These are phyloP conservation scores for Leishmania guyanensis DNA, from an alignment of 208 protist genomes.

Conservation along the genomic window DNA sequence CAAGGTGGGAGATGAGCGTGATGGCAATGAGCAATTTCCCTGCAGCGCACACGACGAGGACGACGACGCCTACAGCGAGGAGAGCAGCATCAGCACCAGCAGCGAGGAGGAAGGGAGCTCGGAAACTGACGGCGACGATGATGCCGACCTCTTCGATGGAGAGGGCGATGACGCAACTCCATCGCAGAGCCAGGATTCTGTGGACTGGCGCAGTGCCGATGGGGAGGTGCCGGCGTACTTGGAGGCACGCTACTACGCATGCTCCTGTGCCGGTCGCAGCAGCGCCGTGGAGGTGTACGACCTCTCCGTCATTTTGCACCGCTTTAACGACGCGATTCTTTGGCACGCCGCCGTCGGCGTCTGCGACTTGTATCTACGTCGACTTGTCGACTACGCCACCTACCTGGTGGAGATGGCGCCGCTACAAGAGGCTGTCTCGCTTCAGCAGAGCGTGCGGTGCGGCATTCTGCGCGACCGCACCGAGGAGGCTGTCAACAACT, in stretches of 20 bases:
- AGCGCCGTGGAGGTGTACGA: slow-evolving; percentile 82
- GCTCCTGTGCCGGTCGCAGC: slow-evolving; percentile 68
- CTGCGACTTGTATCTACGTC: slow-evolving; percentile 74
- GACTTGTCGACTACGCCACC: slow-evolving; percentile 79
- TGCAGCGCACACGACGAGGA: slow-evolving; percentile 5
- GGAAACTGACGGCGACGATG: slow-evolving; percentile 27
- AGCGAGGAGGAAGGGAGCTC: slow-evolving; percentile 13
- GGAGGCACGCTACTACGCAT: slow-evolving; percentile 65
- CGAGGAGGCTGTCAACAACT: slow-evolving; percentile 42
- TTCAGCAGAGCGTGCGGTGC: slow-evolving; percentile 61
- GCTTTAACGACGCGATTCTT: slow-evolving; percentile 62
- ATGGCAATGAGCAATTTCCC: background rate
- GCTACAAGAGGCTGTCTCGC: slow-evolving; percentile 78
- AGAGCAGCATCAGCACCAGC: slow-evolving; percentile 16
- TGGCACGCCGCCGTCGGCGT: slow-evolving; percentile 88
- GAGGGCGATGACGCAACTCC: slow-evolving; percentile 45
- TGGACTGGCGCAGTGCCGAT: slow-evolving; percentile 53
- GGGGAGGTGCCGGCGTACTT: slow-evolving; percentile 50
- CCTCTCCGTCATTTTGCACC: slow-evolving; percentile 67
- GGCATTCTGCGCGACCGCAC: slow-evolving; percentile 47
- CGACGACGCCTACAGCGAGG: slow-evolving; percentile 18
- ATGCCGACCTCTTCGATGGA: slow-evolving; percentile 37
- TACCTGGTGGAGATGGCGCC: slow-evolving; percentile 84
- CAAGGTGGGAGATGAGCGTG: background rate
- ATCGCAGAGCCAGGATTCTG: slow-evolving; percentile 50